A percentile compares a stretch with the other conserved stretches of the same genome.
These are phyloP conservation scores for Tympanopsis confertula DNA, from an alignment of 2,329 filamentous ascomycete species.

Conservation along the genomic window DNA sequence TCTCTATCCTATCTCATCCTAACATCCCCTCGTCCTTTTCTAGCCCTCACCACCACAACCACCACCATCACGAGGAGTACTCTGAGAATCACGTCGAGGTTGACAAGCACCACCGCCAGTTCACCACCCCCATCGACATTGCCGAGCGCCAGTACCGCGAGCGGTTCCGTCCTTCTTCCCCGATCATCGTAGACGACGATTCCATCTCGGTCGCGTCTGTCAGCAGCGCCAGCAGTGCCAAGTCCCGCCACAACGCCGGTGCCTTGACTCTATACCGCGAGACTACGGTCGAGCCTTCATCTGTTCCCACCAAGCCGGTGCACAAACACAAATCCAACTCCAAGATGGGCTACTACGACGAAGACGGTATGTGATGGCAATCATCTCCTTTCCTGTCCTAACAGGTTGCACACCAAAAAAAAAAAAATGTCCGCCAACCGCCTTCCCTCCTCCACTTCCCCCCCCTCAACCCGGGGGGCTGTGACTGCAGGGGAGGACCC, in stretches of 20 bases:
- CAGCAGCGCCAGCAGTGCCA: slow-evolving; percentile 3
- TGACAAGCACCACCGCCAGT: slow-evolving; percentile 37
- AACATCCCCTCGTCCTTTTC: slow-evolving; percentile 3
- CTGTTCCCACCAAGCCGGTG: slow-evolving; percentile 20
- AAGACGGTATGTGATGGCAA: slow-evolving; percentile 34
- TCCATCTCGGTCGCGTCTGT: slow-evolving; percentile 8
- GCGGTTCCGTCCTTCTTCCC: slow-evolving; percentile 40
- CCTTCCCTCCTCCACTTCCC: slow-evolving; percentile 5
- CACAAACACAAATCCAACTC: slow-evolving; percentile 26
- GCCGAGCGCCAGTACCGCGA: slow-evolving; percentile 58
- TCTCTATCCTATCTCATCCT: slow-evolving; percentile 7
- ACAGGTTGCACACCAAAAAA: slow-evolving; percentile 6
- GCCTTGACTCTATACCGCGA: too few species aligned
- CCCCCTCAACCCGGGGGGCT: slow-evolving; percentile 7
- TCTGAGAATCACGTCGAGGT: slow-evolving; percentile 57
- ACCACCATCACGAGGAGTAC: slow-evolving; percentile 25
- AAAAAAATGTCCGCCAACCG: slow-evolving; percentile 6
- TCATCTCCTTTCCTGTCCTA: slow-evolving; percentile 3
- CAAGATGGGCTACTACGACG: slow-evolving; percentile 58
- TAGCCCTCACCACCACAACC: slow-evolving; percentile 20
- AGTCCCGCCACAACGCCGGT: too few species aligned
- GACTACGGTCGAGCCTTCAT: too few species aligned
- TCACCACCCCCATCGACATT: slow-evolving; percentile 43
- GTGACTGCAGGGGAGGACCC: slow-evolving; percentile 2
- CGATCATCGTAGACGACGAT: slow-evolving; percentile 7